Evolutionary conservation across 129 eudicot species (phyloP).

Genomic region (Centaurea solstitialis): DNA sequence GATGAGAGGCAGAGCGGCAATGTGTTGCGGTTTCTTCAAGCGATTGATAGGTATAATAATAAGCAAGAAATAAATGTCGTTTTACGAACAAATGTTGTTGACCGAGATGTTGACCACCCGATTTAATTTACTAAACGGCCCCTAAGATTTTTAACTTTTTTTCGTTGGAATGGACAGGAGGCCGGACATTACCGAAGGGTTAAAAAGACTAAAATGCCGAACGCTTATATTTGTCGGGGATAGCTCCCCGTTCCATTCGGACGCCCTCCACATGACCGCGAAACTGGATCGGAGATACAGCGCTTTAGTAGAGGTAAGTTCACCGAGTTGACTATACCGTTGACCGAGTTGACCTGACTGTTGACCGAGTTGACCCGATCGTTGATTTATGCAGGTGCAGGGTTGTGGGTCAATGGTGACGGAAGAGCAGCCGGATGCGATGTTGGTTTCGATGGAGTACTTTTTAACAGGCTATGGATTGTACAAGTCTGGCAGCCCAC

Average conservation of each 20-base stretch:
- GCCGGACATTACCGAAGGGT: conserved; percentile 63
- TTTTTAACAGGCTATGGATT: conserved; percentile 75
- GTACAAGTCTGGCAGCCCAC: conserved; percentile 46
- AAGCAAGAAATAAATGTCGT: not conserved
- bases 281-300: conserved; percentile 67
- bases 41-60: conserved; percentile 67
- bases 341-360: not conserved
- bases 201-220: conserved; percentile 62
- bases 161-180: conserved; percentile 54
- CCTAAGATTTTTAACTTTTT: not conserved
- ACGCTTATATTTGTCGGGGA: conserved; percentile 76
- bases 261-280: conserved; percentile 66
- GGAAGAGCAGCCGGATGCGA: conserved; percentile 80
- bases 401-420: conserved; percentile 81
- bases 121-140: not conserved
- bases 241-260: conserved; percentile 61
- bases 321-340: not conserved
- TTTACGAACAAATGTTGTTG: not conserved
- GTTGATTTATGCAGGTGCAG: conserved; percentile 45
- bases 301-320: conserved; percentile 80
- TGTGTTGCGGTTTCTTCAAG: conserved; percentile 72
- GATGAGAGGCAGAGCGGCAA: conserved; percentile 76
- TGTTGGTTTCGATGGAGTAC: conserved; percentile 68
- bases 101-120: too few relatives aligned
- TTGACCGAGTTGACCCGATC: not conserved